These are phyloP conservation scores for Corrigiola litoralis DNA, from an alignment of 179 eudicot species.

Conservation along the genomic window DNA sequence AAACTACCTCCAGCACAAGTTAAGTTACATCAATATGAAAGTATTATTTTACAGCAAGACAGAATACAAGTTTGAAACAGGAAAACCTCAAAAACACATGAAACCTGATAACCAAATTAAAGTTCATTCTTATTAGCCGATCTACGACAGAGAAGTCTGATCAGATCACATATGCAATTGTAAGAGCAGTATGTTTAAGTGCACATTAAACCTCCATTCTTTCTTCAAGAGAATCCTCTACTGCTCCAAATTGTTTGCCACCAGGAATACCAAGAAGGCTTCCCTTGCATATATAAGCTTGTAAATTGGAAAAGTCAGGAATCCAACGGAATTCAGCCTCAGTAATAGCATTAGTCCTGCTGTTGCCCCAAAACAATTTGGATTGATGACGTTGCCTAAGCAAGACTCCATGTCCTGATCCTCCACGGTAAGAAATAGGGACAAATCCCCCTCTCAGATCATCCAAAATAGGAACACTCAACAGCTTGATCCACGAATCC, in stretches of 20 bases:
- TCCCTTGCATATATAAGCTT: not conserved
- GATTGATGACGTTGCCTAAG: not conserved
- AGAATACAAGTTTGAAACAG: too few relatives aligned
- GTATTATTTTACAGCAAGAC: too few relatives aligned
- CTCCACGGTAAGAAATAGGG: not conserved
- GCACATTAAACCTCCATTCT: too few relatives aligned
- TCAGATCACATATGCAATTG: too few relatives aligned
- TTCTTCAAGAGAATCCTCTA: not conserved
- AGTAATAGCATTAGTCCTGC: not conserved
- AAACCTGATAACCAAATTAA: too few relatives aligned
- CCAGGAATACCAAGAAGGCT: slow-evolving; percentile 1
- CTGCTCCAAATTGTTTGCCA: not conserved
- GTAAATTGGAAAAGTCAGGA: not conserved
- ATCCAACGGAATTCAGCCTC: not conserved
- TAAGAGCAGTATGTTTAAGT: too few relatives aligned
- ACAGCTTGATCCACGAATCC: not conserved
- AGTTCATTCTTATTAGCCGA: too few relatives aligned
- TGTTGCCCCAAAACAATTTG: slow-evolving; percentile 4
- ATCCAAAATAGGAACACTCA: not conserved
- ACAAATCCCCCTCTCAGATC: not conserved
- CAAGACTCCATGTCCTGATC: not conserved
- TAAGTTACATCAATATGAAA: too few relatives aligned
- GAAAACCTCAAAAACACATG: too few relatives aligned
- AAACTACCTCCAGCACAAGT: too few relatives aligned
- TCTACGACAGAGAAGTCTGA: too few relatives aligned